phyloP scores from a whole-genome alignment of 2,329 filamentous ascomycete genomes.

The Chalaropsis thielavioides region DNA sequence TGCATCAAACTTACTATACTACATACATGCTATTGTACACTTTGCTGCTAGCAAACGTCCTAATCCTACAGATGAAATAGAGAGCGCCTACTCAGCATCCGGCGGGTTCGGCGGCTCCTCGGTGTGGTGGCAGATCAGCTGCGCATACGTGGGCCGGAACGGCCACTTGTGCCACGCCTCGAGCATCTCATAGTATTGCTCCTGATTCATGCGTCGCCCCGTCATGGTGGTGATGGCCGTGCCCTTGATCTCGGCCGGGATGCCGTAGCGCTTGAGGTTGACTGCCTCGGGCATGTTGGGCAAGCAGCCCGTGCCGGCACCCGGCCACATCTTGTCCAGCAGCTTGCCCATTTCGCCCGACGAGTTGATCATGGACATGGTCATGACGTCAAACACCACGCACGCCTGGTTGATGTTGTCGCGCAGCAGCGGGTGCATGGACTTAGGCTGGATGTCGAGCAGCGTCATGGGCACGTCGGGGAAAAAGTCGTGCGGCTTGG shows the following conservation, averaged over 20 bases:
- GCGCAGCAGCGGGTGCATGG: conserved; percentile 34
- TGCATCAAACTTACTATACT: too few relatives aligned
- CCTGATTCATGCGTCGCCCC: conserved; percentile 35
- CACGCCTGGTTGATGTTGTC: conserved; percentile 34
- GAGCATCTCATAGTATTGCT: conserved; percentile 43
- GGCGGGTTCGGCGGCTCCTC: conserved; percentile 20
- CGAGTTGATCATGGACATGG: conserved; percentile 28
- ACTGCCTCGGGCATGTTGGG: conserved; percentile 34
- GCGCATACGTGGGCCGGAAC: conserved; percentile 38
- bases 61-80: too few relatives aligned
- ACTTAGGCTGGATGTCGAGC: conserved; percentile 51
- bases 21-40: too few relatives aligned
- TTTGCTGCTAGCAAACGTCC: too few relatives aligned
- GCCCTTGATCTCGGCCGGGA: conserved; percentile 23
- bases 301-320: conserved; percentile 41
- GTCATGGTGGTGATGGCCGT: conserved; percentile 29
- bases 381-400: conserved; percentile 28
- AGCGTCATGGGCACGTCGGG: conserved; percentile 44
- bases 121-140: conserved; percentile 32
- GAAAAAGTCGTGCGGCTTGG: conserved; percentile 47
- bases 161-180: conserved; percentile 52
- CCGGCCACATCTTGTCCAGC: conserved; percentile 43
- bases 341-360: conserved; percentile 28
- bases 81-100: not conserved
- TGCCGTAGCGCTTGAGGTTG: conserved; percentile 36